phyloP scores from a whole-genome alignment of 371 early-diverging fungal species.

The Mucor lusitanicus region DNA sequence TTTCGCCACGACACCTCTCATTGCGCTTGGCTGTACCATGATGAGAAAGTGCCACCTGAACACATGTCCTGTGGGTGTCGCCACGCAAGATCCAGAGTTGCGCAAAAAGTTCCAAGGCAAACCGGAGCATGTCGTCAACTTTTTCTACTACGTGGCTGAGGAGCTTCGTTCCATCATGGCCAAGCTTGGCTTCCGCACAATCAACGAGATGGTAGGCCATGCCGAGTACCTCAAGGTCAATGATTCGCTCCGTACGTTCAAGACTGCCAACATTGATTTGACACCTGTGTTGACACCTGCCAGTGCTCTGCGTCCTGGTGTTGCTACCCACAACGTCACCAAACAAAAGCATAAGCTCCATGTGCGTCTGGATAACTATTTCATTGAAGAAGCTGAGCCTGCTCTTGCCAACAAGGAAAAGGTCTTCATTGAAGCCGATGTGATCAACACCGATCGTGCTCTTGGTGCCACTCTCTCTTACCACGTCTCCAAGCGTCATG shows the following conservation, averaged over 20 bases:
- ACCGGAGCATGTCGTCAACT: constrained; percentile 96
- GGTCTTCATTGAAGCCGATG: constrained; percentile 61
- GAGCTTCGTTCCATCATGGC: constrained; percentile 92
- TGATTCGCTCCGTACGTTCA: constrained; percentile 70
- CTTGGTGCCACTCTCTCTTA: constrained; percentile 90
- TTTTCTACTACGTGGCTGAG: constrained; percentile 96
- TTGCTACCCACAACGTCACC: constrained; percentile 74
- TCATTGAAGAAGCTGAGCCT: constrained; percentile 80
- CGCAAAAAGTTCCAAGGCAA: constrained; percentile 91
- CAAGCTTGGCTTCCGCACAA: constrained; percentile 85
- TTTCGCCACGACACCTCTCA: constrained; percentile 95
- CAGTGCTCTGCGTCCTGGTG: constrained; percentile 82
- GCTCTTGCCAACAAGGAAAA: constrained; percentile 61
- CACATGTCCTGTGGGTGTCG: constrained; percentile 96
- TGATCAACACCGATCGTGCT: constrained; percentile 95
- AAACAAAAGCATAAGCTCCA: constrained; percentile 88
- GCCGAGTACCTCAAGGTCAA: constrained; percentile 81
- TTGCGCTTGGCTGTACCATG: constrained; percentile 96
- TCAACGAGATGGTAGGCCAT: constrained; percentile 95
- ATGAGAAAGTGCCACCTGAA: constrained; percentile 85
- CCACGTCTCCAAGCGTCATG: constrained; percentile 79
- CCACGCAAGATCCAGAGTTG: constrained; percentile 94
- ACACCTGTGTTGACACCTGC: constrained; percentile 88
- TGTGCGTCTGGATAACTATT: constrained; percentile 78
- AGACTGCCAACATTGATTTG: constrained; percentile 86